Evolutionary conservation across 192 early-diverging fungal species (phyloP), one percentile per base, ranked within the genome.

Genomic region (Gigaspora rosea): DNA sequence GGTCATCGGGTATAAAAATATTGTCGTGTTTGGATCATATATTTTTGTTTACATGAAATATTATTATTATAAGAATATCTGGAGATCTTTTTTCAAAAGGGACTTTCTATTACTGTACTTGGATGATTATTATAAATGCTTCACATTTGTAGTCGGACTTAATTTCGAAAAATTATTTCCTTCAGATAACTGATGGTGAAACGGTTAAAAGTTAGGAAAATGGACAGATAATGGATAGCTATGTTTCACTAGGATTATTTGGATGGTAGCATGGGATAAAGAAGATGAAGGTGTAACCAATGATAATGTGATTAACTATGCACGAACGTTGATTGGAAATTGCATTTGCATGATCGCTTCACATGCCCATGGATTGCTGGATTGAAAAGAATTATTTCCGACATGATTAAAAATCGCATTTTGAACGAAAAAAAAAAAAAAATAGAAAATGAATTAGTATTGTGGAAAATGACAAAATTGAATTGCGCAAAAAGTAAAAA

Each of bases 1-100:
- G 68, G 68, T 18, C 41, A 51, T 70, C 48, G 0, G 68, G 47
- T 70, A 70, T 70, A 27, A 50, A 18, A 51, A 67, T 67, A 67
- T 67, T 68, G 27, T 52, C 27, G 8, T 52, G 69, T 33, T 71
- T 50, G 47, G 27, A 33, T 41, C 10, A 67, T 16, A 46, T 67
- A 36, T 22, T 46, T 35, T 46, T 16, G 6, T 67, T 35, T 41
- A 67, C 1, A 6, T 46, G 41, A 67, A 62, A 62, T 62, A 62
- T 48, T n/a, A 5, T 67, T 67, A 4, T 11, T 67, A 61, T 67
- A 67, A 33, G 65, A n/a, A 67, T 48, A 67, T 67, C 65, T 46
- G 36, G 65, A 7, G 7, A 35, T 48, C 5, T 67, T 41, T 33
- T 33, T 9, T 22, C 27, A 10, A 7, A 10, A 22, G 27, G 16